Percentiles rank a stretch among this genome's conserved stretches.
These are phyloP conservation scores for Tricladium varicosporioides DNA, from an alignment of 2,329 filamentous ascomycete genomes.

Conservation along the genomic window DNA sequence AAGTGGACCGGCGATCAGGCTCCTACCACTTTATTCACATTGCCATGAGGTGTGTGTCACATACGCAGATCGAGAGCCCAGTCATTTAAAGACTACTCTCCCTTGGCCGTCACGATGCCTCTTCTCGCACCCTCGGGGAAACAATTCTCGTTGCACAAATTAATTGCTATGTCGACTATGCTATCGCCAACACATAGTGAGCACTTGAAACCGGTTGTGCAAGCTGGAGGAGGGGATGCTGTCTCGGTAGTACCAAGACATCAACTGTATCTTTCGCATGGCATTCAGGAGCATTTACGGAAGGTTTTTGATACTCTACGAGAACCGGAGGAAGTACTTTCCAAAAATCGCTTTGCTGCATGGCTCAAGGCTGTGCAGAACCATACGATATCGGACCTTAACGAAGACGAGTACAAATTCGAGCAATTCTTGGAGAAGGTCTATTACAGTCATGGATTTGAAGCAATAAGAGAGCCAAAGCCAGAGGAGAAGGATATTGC, in stretches of 20 bases:
- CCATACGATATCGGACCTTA: conserved; percentile 18
- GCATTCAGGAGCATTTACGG: conserved; percentile 48
- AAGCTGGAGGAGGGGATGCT: conserved; percentile 27
- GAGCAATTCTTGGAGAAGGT: conserved; percentile 32
- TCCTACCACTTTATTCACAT: too few species aligned
- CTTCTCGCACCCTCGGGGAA: conserved; percentile 29
- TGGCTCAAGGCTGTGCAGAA: conserved; percentile 53
- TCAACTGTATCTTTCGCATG: conserved; percentile 44
- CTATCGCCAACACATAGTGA: conserved; percentile 25
- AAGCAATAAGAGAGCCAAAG: conserved; percentile 22
- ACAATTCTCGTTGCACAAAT: conserved; percentile 34
- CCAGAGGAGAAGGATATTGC: conserved; percentile 29
- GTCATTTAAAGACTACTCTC: conserved; percentile 13
- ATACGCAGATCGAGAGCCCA: not conserved
- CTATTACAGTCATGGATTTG: conserved; percentile 30
- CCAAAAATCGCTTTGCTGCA: conserved; percentile 40
- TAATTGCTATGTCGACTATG: conserved; percentile 35
- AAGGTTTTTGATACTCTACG: conserved; percentile 47
- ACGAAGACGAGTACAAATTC: conserved; percentile 32
- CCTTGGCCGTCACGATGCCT: conserved; percentile 14
- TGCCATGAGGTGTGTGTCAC: too few species aligned
- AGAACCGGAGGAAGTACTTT: conserved; percentile 33
- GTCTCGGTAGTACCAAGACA: conserved; percentile 22
- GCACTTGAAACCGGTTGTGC: conserved; percentile 24
- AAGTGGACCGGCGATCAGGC: too few species aligned